These are phyloP conservation scores for Extremus antarcticus DNA, from an alignment of 495 filamentous ascomycete genomes.

Conservation along the genomic window DNA sequence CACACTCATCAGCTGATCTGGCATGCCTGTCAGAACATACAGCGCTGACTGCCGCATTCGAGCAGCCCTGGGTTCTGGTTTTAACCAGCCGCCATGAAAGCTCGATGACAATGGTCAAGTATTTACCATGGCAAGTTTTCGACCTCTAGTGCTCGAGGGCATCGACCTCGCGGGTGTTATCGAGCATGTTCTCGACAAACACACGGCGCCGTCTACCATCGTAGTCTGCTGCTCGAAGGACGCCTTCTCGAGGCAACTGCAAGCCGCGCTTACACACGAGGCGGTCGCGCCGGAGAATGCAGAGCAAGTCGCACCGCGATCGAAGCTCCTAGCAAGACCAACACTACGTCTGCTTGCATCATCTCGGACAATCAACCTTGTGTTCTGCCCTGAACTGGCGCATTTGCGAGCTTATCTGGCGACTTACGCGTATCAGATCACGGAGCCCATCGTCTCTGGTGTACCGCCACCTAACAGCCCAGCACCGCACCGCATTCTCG, in stretches of 20 bases:
- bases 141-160: conserved; percentile 39
- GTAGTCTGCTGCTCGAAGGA: conserved; percentile 59
- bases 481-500: conserved; percentile 34
- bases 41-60: no score
- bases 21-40: no score
- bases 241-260: conserved; percentile 45
- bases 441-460: not conserved
- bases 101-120: not conserved
- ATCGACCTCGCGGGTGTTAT: conserved; percentile 51
- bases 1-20: no score
- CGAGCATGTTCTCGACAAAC: conserved; percentile 47
- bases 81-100: no score
- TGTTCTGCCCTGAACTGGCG: conserved; percentile 63
- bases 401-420: conserved; percentile 67
- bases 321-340: conserved; percentile 34
- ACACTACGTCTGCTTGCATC: conserved; percentile 58
- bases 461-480: not conserved
- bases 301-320: not conserved
- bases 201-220: conserved; percentile 46
- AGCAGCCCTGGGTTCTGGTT: no score
- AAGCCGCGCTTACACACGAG: not conserved
- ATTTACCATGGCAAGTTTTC: not conserved
- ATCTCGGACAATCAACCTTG: conserved; percentile 53
- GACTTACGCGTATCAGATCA: conserved; percentile 32
- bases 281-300: not conserved